phyloP scores from a whole-genome alignment of 768 basidiomycete genomes.

The Pulveroboletus sp. region DNA sequence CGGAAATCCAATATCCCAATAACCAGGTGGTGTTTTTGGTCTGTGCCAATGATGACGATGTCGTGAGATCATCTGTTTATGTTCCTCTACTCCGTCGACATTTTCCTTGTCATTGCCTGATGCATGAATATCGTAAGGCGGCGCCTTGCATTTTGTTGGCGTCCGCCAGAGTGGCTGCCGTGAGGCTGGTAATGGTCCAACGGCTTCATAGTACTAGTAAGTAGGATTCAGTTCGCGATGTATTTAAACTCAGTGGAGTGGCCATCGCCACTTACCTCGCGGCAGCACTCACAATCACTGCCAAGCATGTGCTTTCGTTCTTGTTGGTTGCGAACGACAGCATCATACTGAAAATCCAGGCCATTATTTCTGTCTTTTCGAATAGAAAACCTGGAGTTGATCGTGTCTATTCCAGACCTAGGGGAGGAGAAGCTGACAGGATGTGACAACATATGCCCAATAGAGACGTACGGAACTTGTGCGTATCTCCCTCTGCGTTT shows the following conservation, averaged over 20 bases:
- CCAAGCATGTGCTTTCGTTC: slow-evolving; percentile 67
- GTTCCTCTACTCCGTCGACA: slow-evolving; percentile 40
- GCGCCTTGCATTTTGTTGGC: slow-evolving; percentile 38
- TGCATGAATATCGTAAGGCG: background rate
- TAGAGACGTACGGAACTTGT: slow-evolving; percentile 34
- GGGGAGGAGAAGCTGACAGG: slow-evolving; percentile 2
- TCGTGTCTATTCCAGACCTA: slow-evolving; percentile 38
- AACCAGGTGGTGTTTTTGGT: slow-evolving; percentile 77
- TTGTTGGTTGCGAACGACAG: slow-evolving; percentile 67
- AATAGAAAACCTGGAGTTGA: slow-evolving; percentile 67
- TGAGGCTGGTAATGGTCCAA: slow-evolving; percentile 71
- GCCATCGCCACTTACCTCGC: slow-evolving; percentile 48
- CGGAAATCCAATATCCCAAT: slow-evolving; percentile 91
- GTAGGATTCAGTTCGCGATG: background rate
- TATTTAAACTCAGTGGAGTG: too few relatives aligned
- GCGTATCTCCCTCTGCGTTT: slow-evolving; percentile 64
- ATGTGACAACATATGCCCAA: background rate
- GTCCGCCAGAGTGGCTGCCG: slow-evolving; percentile 76
- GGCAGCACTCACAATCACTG: slow-evolving; percentile 81
- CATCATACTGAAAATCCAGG: slow-evolving; percentile 64
- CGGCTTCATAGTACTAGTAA: slow-evolving; percentile 70
- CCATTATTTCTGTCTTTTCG: slow-evolving; percentile 66
- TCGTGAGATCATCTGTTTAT: slow-evolving; percentile 68
- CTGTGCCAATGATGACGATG: slow-evolving; percentile 72
- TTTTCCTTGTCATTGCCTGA: slow-evolving; percentile 29